Evolutionary conservation across 176 grass and related monocot genomes (phyloP).

Genomic region (Triticum dicoccoides): DNA sequence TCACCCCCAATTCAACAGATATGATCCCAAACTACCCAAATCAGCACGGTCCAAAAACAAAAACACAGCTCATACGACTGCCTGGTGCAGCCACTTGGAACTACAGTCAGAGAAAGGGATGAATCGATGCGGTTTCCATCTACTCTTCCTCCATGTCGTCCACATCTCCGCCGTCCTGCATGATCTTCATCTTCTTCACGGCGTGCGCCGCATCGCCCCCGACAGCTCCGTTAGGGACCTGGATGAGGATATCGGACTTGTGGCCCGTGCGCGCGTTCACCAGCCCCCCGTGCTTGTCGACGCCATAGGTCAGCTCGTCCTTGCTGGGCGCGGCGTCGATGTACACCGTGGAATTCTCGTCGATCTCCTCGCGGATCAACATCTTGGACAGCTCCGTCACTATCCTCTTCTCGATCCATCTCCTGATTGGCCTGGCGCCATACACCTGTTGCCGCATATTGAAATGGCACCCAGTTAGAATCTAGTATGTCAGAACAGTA

Average conservation of each 20-base stretch:
- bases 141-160: conserved; percentile 57
- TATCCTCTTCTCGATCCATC: conserved; percentile 80
- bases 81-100: not conserved
- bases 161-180: conserved; percentile 35
- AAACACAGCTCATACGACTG: not conserved
- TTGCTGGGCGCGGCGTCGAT: conserved; percentile 40
- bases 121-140: not conserved
- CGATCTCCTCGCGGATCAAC: conserved; percentile 78
- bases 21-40: not conserved
- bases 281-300: conserved; percentile 63
- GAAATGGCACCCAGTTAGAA: not conserved
- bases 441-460: conserved; percentile 34
- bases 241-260: conserved; percentile 64
- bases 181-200: conserved; percentile 65
- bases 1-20: too few relatives aligned
- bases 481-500: not conserved
- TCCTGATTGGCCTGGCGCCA: conserved; percentile 63
- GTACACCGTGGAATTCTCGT: conserved; percentile 80
- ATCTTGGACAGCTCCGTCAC: conserved; percentile 82
- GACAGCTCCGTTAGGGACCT: conserved; percentile 36
- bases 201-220: conserved; percentile 36
- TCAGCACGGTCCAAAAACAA: not conserved
- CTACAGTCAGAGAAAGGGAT: not conserved
- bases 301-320: conserved; percentile 58
- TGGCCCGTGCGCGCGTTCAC: conserved; percentile 60